Evolutionary conservation across 2,329 filamentous ascomycete species (phyloP).

Genomic region (Camillea tinctor): DNA sequence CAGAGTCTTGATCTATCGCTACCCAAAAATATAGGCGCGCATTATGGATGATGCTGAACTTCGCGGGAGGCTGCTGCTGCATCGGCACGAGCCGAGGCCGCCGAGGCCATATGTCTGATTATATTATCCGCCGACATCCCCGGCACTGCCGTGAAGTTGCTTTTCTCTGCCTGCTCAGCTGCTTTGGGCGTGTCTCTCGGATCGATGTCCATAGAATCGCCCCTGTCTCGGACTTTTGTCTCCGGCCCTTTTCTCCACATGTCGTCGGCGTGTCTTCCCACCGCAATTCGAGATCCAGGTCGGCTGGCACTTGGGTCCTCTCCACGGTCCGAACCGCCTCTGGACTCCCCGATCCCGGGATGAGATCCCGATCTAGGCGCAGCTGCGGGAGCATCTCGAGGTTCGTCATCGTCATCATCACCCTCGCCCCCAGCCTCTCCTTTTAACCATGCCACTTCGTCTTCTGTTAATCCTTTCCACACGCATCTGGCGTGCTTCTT

Average conservation of each 20-base stretch:
- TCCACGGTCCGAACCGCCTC: slow-evolving; percentile 22
- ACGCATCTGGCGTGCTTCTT: slow-evolving; percentile 88
- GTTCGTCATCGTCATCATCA: slow-evolving; percentile 31
- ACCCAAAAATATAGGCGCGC: neutral
- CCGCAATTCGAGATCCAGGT: slow-evolving; percentile 24
- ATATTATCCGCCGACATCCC: slow-evolving; percentile 19
- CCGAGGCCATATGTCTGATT: slow-evolving; percentile 38
- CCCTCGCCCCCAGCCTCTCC: slow-evolving; percentile 29
- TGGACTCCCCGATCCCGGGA: slow-evolving; percentile 19
- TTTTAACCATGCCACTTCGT: slow-evolving; percentile 52
- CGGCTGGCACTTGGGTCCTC: slow-evolving; percentile 22
- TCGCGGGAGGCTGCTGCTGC: slow-evolving; percentile 23
- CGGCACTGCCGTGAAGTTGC: slow-evolving; percentile 12
- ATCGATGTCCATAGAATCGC: slow-evolving; percentile 33
- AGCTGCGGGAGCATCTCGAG: slow-evolving; percentile 19
- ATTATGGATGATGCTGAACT: slow-evolving; percentile 9
- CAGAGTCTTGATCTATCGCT: too few species aligned
- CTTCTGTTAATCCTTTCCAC: slow-evolving; percentile 78
- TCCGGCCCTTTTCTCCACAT: slow-evolving; percentile 33
- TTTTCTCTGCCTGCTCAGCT: slow-evolving; percentile 22
- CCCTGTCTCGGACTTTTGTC: slow-evolving; percentile 14
- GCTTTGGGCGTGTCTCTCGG: slow-evolving; percentile 20
- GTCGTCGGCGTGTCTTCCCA: slow-evolving; percentile 29
- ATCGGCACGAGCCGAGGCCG: slow-evolving; percentile 32
- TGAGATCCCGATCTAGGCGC: slow-evolving; percentile 23